Evolutionary conservation across 805 yeast genomes (phyloP), one percentile per base, ranked within the genome.

Genomic region (Lachancea fermentati): DNA sequence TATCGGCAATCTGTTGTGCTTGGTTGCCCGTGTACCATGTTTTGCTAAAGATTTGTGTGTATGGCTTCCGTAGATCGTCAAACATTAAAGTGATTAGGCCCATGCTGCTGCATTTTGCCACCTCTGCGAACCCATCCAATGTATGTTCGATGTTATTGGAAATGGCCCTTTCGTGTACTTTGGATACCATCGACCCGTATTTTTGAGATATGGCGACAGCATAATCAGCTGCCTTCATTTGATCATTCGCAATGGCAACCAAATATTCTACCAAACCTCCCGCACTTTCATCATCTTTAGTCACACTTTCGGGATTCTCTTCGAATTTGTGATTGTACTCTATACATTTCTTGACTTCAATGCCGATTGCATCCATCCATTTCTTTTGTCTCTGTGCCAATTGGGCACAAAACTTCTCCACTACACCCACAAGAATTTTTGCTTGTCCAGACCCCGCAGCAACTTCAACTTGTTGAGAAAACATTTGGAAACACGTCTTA

Each of bases 391-490:
- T 69, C 39, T 70, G 61, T 36, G 73, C 66, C 45, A 86, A 68
- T 36, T 84, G 67, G 5, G 65, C 67, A 24, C 82, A 75, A 69
- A 88, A 84, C 44, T 81, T 78, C 38, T 74, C 79, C 12, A 87
- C 76, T 9, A 86, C 93, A 17, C 91, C 93, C 9, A 80, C 79
- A 25, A 87, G 67, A 19, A 87, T 83, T 47, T 80, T 74, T 5
- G 88, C 86, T 60, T 85, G 88, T 3, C 86, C 85, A 3, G 91
- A 78, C 24, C 82, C 89, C 0, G 88, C 85, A 0, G 95, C 93
- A 5, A 84, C 89, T 46, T 84, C 94, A 12, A 86, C 81, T 59
- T 88, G 95, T 55, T 87, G 95, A n/a, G 81, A 79, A 43, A 87
- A 76, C 81, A 87, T 82, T 46, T 84, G 78, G 58, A 85, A 79